Percentiles rank a stretch among this genome's conserved stretches.
Evolutionary conservation across 352 stramenopile species (phyloP).

Genomic region (Blastocystis sp.): DNA sequence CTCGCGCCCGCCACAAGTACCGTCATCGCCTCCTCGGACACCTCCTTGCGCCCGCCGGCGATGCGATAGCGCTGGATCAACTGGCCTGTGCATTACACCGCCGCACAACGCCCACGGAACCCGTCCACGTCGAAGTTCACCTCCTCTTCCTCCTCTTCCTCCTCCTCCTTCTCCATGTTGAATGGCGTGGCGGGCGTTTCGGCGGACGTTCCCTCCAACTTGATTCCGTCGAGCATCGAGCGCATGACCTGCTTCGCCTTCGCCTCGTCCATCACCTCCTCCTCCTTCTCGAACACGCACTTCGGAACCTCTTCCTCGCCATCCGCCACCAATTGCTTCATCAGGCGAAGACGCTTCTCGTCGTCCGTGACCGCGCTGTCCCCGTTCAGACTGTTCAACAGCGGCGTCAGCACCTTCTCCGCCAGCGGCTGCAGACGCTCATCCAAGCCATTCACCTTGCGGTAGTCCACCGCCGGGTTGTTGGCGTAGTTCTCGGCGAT

Average conservation of each 20-base stretch:
- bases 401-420: not conserved
- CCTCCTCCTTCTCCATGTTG: not conserved
- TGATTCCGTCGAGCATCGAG: not conserved
- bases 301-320: not conserved
- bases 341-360: not conserved
- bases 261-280: slow-evolving; percentile 1
- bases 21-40: not conserved
- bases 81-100: not conserved
- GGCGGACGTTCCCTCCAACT: not conserved
- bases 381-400: not conserved
- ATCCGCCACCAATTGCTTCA: not conserved
- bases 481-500: not conserved
- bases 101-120: not conserved
- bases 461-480: not conserved
- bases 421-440: not conserved
- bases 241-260: slow-evolving; percentile 31
- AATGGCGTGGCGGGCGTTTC: not conserved
- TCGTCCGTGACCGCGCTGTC: not conserved
- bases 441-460: slow-evolving; percentile 10
- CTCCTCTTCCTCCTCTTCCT: not conserved
- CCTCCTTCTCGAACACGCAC: not conserved
- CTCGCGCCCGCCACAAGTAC: not conserved
- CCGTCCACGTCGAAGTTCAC: not conserved
- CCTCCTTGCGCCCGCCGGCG: not conserved
- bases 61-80: slow-evolving; percentile 19